These are phyloP conservation scores for Dimocarpus longan DNA, from an alignment of 345 rosid species.

Conservation along the genomic window DNA sequence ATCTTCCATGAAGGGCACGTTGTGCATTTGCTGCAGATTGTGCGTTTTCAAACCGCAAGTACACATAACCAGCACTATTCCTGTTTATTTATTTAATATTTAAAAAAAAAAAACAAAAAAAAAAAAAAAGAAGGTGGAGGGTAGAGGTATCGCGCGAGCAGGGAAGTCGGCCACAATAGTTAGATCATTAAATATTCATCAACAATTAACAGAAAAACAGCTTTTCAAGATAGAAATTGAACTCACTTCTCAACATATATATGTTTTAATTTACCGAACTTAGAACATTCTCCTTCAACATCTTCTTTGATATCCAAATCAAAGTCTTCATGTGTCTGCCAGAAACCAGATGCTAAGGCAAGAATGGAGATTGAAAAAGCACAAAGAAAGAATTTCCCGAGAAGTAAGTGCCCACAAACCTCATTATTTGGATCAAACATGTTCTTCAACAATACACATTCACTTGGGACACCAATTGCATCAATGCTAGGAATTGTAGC, in stretches of 20 bases:
- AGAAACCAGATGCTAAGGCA: conserved; percentile 13
- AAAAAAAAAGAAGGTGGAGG: background rate
- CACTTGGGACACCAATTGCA: conserved; percentile 74
- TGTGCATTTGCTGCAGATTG: conserved; percentile 75
- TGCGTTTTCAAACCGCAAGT: conserved; percentile 65
- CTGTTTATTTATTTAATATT: no score
- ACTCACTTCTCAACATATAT: conserved; percentile 83
- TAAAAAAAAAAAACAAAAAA: no score
- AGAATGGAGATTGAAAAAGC: background rate
- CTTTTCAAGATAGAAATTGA: background rate
- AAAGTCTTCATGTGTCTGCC: conserved; percentile 85
- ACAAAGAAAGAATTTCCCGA: background rate
- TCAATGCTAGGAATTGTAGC: conserved; percentile 48
- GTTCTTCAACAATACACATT: conserved; percentile 80
- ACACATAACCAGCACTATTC: conserved; percentile 84
- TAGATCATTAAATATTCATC: background rate
- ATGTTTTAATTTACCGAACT: conserved; percentile 75
- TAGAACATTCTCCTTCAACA: conserved; percentile 79
- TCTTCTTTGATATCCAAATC: conserved; percentile 92
- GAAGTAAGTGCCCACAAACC: conserved; percentile 49
- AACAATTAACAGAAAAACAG: background rate
- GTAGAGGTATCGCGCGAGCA: no score
- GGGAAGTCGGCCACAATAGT: background rate
- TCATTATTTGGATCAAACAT: conserved; percentile 90
- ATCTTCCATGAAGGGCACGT: conserved; percentile 88